These are phyloP conservation scores for Mitragyna speciosa DNA, from an alignment of 257 asterid genomes.

Conservation along the genomic window DNA sequence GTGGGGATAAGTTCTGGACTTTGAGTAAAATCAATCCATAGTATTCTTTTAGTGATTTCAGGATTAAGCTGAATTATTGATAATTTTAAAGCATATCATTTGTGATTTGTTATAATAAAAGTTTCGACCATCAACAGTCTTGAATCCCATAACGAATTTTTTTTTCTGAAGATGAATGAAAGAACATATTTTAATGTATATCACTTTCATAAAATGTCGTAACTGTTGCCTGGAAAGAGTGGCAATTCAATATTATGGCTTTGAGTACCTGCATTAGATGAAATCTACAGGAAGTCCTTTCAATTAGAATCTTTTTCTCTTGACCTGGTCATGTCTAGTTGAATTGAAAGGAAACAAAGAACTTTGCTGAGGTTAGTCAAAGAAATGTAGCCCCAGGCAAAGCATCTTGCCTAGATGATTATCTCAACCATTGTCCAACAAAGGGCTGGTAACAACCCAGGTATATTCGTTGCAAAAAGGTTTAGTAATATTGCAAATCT, in stretches of 20 bases:
- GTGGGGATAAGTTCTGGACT: constrained; percentile 60
- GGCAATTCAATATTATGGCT: not conserved
- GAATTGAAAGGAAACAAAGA: not conserved
- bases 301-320: not conserved
- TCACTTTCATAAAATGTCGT: not conserved
- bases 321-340: not conserved
- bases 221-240: not conserved
- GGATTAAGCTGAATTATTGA: constrained; percentile 4
- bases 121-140: not conserved
- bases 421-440: constrained; percentile 20
- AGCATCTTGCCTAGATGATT: constrained; percentile 28
- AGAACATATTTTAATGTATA: not conserved
- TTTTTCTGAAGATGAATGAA: not conserved
- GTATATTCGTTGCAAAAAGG: not conserved
- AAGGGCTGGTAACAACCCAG: not conserved
- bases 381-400: constrained; percentile 17
- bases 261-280: not conserved
- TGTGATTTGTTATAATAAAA: constrained; percentile 1
- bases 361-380: not conserved
- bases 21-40: constrained; percentile 58
- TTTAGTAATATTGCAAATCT: not conserved
- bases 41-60: constrained; percentile 16
- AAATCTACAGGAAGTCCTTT: not conserved
- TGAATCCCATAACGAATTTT: not conserved
- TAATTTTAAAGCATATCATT: constrained; percentile 10